A percentile compares a stretch with the other conserved stretches of the same genome.
Conservation (phyloP, 441 rosid species). For the Erodium texanum region DNA sequence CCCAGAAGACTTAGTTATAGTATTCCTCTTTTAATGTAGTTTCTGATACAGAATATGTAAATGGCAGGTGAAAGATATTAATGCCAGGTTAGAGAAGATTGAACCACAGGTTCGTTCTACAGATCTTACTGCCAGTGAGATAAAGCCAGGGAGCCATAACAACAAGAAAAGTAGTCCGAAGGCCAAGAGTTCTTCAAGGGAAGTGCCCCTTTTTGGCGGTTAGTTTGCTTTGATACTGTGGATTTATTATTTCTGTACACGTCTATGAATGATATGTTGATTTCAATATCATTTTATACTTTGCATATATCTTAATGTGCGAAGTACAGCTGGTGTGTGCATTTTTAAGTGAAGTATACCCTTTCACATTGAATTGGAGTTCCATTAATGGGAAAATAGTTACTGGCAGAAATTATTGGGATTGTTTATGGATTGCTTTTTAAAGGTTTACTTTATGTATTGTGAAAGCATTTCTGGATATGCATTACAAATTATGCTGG, state of each 20-base stretch:
- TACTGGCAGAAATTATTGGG: background rate
- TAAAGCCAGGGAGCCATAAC: slow-evolving; percentile 46
- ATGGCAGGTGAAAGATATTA: slow-evolving; percentile 85
- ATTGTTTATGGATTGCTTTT: background rate
- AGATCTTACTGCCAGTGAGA: slow-evolving; percentile 50
- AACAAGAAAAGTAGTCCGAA: slow-evolving; percentile 82
- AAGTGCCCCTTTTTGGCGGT: slow-evolving; percentile 81
- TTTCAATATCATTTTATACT: background rate
- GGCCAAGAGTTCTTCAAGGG: slow-evolving; percentile 68
- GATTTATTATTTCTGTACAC: background rate
- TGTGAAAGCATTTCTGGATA: background rate
- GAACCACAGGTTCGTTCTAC: slow-evolving; percentile 62
- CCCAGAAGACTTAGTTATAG: background rate
- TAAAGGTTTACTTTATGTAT: background rate
- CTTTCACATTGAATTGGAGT: background rate
- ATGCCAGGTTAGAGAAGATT: slow-evolving; percentile 87
- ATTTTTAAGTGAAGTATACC: background rate
- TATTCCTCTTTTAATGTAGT: background rate
- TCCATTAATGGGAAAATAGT: background rate
- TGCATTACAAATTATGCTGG: no score
- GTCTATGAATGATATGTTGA: background rate
- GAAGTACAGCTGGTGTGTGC: background rate
- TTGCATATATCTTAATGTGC: background rate
- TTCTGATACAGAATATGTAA: slow-evolving; percentile 1
- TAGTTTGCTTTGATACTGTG: slow-evolving; percentile 19